Conservation (phyloP, 768 basidiomycete species). For the Mrakia gelida region DNA sequence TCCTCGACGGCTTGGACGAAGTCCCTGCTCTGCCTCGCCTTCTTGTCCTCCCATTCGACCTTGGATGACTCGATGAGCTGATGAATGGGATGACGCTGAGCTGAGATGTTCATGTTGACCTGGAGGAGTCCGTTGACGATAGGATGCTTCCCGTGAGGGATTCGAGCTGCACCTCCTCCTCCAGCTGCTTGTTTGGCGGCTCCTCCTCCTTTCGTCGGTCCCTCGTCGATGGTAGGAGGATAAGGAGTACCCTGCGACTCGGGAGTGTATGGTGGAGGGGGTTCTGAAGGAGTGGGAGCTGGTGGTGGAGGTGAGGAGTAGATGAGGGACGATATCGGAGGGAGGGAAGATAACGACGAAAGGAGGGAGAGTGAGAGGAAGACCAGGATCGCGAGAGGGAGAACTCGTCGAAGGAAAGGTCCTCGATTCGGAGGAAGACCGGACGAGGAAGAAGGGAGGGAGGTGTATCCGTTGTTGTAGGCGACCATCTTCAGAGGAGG, state of each 20-base stretch:
- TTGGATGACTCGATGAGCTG: slow-evolving; percentile 42
- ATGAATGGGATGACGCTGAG: slow-evolving; percentile 50
- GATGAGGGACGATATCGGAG: background rate
- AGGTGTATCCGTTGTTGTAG: background rate
- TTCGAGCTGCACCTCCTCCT: background rate
- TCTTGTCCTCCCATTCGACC: slow-evolving; percentile 40
- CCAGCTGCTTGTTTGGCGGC: background rate
- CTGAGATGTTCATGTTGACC: slow-evolving; percentile 39
- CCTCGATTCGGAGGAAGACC: background rate
- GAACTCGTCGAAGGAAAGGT: background rate
- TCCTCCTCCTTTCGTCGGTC: background rate
- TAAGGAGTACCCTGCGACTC: background rate
- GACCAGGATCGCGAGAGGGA: slow-evolving; percentile 9
- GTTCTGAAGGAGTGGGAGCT: background rate
- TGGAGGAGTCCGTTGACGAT: slow-evolving; percentile 45
- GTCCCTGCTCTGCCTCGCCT: slow-evolving; percentile 38
- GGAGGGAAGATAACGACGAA: slow-evolving; percentile 2
- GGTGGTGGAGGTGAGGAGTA: background rate
- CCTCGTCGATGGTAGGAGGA: background rate
- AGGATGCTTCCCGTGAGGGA: slow-evolving; percentile 15
- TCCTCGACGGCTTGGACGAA: slow-evolving; percentile 39
- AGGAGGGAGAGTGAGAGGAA: slow-evolving; percentile 11
- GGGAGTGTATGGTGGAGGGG: too few relatives aligned
- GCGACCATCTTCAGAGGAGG: background rate
- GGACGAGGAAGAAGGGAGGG: background rate